phyloP scores from a whole-genome alignment of 129 eudicot genomes.

The Artemisia tridentata region DNA sequence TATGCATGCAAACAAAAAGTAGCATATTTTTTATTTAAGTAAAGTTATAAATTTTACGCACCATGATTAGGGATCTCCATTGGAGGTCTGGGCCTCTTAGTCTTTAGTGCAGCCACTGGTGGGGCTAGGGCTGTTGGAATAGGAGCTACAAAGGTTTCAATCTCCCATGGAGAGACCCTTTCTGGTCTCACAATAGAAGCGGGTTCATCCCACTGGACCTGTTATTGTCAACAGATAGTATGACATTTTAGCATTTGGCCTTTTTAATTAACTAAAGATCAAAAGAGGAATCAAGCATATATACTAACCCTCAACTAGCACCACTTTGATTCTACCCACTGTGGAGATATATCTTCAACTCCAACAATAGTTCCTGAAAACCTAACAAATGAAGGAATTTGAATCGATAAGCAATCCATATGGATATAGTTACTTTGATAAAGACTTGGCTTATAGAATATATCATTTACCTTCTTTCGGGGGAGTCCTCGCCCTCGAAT shows the following conservation, averaged over 20 bases:
- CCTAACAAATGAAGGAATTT: conserved; percentile 34
- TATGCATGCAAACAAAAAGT: neutral
- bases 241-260: neutral
- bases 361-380: conserved; percentile 84
- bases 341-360: conserved; percentile 64
- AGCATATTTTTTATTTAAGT: too few species aligned
- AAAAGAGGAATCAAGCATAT: neutral
- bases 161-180: conserved; percentile 88
- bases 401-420: neutral
- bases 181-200: conserved; percentile 75
- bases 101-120: conserved; percentile 29
- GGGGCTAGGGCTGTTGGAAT: conserved; percentile 40
- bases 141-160: conserved; percentile 62
- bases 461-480: conserved; percentile 71
- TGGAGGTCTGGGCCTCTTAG: conserved; percentile 43
- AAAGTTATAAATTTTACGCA: conserved; percentile 17
- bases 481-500: conserved; percentile 92
- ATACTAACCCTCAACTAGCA: conserved; percentile 62
- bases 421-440: neutral
- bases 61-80: conserved; percentile 47
- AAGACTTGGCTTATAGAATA: neutral
- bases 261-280: neutral
- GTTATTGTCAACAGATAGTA: conserved; percentile 14
- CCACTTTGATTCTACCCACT: conserved; percentile 79
- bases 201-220: conserved; percentile 97